Conservation (phyloP, 345 rosid genomes). For the Cardamine chenopodiifolia region DNA sequence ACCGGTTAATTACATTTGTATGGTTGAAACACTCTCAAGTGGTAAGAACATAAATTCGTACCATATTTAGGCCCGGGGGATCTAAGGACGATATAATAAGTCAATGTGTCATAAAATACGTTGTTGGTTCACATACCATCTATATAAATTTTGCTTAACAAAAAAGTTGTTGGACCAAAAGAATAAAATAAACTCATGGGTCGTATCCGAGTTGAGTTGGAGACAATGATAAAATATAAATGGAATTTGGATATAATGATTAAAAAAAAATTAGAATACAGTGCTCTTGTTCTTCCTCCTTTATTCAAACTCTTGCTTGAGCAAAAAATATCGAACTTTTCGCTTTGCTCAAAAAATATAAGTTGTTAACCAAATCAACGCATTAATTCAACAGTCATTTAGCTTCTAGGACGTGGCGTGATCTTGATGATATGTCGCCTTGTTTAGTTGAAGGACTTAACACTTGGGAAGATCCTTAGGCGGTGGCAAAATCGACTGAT, state of each 20-base stretch:
- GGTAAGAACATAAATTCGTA: background rate
- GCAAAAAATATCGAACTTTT: conserved; percentile 23
- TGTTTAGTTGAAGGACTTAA: conserved; percentile 35
- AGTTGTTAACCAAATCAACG: conserved; percentile 27
- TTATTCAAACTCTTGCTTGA: conserved; percentile 34
- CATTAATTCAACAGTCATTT: conserved; percentile 21
- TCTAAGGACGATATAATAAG: conserved; percentile 25
- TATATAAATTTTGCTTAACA: background rate
- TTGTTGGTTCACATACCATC: conserved; percentile 19
- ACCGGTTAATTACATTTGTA: background rate
- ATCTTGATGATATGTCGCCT: background rate
- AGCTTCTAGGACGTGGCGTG: conserved; percentile 36
- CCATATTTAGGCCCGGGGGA: background rate
- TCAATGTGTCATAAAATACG: conserved; percentile 13
- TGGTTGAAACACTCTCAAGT: conserved; percentile 1
- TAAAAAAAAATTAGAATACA: conserved; percentile 17
- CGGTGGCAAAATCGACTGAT: conserved; percentile 83
- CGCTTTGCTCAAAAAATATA: conserved; percentile 29
- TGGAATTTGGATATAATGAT: conserved; percentile 18
- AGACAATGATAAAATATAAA: conserved; percentile 1
- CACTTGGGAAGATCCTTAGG: conserved; percentile 94
- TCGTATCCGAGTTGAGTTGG: conserved; percentile 25
- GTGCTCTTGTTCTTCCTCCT: conserved; percentile 2
- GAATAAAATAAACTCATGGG: conserved; percentile 25
- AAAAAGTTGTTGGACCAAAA: conserved; percentile 31